phyloP scores from a whole-genome alignment of 345 rosid species.

The Melaleuca alternifolia region DNA sequence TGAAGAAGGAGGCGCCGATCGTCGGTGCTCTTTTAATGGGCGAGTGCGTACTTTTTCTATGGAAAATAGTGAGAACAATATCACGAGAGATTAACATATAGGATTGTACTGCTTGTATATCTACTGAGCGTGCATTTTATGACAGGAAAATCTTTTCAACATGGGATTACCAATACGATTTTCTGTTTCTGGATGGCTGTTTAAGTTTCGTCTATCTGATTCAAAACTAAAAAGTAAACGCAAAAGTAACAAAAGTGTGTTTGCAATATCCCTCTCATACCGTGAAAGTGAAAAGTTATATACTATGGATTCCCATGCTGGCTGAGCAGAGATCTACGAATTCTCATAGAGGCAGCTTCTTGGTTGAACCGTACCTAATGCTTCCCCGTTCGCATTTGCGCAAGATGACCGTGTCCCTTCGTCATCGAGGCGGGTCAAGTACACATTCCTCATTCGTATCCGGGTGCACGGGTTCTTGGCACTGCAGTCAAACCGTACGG shows the following conservation, averaged over 20 bases:
- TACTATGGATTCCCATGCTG: background rate
- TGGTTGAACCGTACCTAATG: constrained; percentile 14
- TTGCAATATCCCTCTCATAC: background rate
- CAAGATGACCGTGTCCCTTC: constrained; percentile 22
- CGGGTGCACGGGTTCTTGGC: constrained; percentile 14
- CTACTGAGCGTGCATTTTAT: background rate
- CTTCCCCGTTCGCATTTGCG: constrained; percentile 12
- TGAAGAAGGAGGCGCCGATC: background rate
- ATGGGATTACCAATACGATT: background rate
- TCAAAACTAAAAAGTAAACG: background rate
- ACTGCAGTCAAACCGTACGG: constrained; percentile 31
- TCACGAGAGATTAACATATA: background rate
- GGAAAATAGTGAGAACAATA: background rate
- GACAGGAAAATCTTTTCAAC: background rate
- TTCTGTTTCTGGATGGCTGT: background rate
- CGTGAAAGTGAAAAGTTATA: background rate
- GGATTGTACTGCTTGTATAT: background rate
- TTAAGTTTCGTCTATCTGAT: background rate
- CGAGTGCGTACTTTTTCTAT: background rate
- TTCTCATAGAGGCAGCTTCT: constrained; percentile 8
- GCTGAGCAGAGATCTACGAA: background rate
- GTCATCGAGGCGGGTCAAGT: constrained; percentile 9
- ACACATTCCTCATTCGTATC: constrained; percentile 14
- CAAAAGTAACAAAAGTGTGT: background rate
- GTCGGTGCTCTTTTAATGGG: background rate